Conservation (phyloP, 2,329 filamentous ascomycete species). For the Penicillium sp. region DNA sequence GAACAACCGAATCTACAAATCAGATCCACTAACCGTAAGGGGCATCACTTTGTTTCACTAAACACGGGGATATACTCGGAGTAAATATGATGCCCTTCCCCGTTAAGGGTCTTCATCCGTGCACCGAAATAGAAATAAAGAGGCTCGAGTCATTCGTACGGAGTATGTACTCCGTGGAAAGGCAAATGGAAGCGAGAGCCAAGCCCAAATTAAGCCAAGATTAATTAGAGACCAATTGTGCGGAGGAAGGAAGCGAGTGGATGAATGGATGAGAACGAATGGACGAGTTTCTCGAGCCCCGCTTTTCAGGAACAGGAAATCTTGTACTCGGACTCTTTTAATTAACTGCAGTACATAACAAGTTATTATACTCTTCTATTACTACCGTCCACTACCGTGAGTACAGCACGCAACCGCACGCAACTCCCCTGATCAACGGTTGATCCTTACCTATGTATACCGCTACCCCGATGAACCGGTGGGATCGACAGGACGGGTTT, state of each 20-base stretch:
- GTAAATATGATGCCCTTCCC: no score
- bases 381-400: background rate
- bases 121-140: background rate
- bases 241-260: background rate
- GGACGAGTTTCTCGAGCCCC: background rate
- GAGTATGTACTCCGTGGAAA: no score
- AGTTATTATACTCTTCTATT: background rate
- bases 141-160: background rate
- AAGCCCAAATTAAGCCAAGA: background rate
- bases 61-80: no score
- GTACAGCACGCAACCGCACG: constrained; percentile 1
- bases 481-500: constrained; percentile 14
- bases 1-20: background rate
- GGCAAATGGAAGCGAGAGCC: background rate
- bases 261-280: background rate
- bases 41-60: background rate
- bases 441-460: constrained; percentile 9
- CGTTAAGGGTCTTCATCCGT: background rate
- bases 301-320: constrained; percentile 8
- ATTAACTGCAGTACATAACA: no score
- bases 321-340: no score
- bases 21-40: background rate
- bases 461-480: constrained; percentile 11
- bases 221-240: background rate
- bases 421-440: constrained; percentile 19